Conservation (phyloP, 495 filamentous ascomycete genomes). For the Penicillium pulvis region DNA sequence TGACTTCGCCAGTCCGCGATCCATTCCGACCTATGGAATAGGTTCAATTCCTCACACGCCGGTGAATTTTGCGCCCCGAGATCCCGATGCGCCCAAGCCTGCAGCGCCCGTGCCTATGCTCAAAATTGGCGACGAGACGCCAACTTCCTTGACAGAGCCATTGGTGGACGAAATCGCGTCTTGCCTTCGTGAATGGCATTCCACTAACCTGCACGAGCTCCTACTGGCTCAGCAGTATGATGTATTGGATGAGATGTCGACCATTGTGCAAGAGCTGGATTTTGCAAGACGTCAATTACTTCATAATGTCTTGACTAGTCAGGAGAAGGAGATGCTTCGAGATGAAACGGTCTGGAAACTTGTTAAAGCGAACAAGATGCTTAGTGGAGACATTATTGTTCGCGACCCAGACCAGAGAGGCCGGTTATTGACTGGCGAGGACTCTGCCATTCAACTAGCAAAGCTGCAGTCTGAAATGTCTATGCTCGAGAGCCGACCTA, state of each 20-base stretch:
- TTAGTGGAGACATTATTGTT: conserved; percentile 90
- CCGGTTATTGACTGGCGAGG: conserved; percentile 83
- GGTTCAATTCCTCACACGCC: conserved; percentile 42
- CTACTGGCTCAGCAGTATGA: conserved; percentile 79
- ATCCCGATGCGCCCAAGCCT: conserved; percentile 68
- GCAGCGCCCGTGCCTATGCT: conserved; percentile 94
- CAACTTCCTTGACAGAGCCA: conserved; percentile 83
- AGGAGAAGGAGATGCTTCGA: conserved; percentile 74
- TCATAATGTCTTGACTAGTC: conserved; percentile 85
- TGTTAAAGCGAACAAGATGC: conserved; percentile 88
- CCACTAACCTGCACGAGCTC: conserved; percentile 93
- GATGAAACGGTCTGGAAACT: conserved; percentile 94
- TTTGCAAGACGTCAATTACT: conserved; percentile 83
- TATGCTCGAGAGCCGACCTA: conserved; percentile 78
- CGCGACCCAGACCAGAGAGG: conserved; percentile 82
- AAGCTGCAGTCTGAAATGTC: conserved; percentile 95
- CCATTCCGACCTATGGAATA: conserved; percentile 30
- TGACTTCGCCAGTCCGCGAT: conserved; percentile 34
- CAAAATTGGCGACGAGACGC: conserved; percentile 95
- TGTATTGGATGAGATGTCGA: conserved; percentile 77
- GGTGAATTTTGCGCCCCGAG: conserved; percentile 38
- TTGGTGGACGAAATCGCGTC: conserved; percentile 97
- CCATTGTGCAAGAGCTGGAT: conserved; percentile 77
- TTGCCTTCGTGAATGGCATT: conserved; percentile 96
- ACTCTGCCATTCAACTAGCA: conserved; percentile 89